Base-by-base conservation (phyloP, 2,329 filamentous ascomycete genomes). In the Fusarium subglutinans region DNA sequence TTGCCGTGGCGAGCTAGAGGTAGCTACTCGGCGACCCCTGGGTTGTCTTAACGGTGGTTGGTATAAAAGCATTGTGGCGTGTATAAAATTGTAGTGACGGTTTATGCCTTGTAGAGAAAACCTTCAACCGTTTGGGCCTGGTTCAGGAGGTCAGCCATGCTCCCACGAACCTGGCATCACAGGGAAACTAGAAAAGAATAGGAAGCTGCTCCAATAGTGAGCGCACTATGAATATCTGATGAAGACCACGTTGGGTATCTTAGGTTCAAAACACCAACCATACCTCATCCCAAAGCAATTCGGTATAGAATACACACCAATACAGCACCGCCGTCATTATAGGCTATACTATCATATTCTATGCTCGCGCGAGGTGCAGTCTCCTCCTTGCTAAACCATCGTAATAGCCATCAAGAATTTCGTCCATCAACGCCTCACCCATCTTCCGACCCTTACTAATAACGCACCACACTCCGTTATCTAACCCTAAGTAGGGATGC, bases 401-500 rank as follows among this genome's bases (percentile, higher is more conserved):
- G 43, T 41, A 44, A 47, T 47, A 57, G 47, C 55, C 37, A 43
- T 62, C 50, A 54, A 50, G 28, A 48, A 28, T 67, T 62, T 58
- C 59, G 47, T 61, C 56, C 62, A 69, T 40, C 63, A 77, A 77
- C 76, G 74, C 76, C 76, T 43, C 55, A 53, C 41, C 56, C 62
- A 43, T 63, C 67, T 58, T 54, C 50, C 57, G 35, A 41, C n/a
- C 44, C 57, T 54, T 55, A 26, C 54, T 59, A 28, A 53, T 48
- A 66, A 53, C 41, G 35, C 51, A 63, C 40, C 40, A 43, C 66
- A 54, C 40, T 47, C 63, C 61, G 17, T 56, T 43, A 22, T 66
- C 66, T 72, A 73, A 62, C 54, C 40, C 59, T 33, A n/a, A 44
- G 58, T 43, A 61, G 57, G 44, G 63, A 47, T 50, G 38, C 63